These are phyloP conservation scores for Darksidea phi DNA, from an alignment of 495 filamentous ascomycete species.

Conservation along the genomic window DNA sequence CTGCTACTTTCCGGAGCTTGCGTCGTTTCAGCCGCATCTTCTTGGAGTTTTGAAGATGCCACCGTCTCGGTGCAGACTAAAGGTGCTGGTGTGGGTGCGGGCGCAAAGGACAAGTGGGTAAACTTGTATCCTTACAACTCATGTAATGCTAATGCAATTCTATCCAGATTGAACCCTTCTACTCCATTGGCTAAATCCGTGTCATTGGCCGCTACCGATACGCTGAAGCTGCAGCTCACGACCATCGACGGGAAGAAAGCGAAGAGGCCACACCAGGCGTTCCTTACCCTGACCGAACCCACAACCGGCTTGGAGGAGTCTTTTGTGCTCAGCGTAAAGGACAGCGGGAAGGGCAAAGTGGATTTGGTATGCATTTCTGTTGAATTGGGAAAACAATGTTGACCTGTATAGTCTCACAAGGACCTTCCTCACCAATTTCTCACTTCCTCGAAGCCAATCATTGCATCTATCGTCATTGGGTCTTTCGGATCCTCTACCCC, in stretches of 20 bases:
- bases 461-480: slow-evolving; percentile 76
- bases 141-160: slow-evolving; percentile 12
- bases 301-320: slow-evolving; percentile 81
- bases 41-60: slow-evolving; percentile 85
- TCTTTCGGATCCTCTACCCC: slow-evolving; percentile 77
- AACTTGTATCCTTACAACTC: background rate
- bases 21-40: slow-evolving; percentile 57
- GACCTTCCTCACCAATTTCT: slow-evolving; percentile 87
- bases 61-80: slow-evolving; percentile 74
- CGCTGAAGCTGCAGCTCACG: slow-evolving; percentile 78
- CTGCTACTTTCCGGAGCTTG: slow-evolving; percentile 41
- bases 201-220: slow-evolving; percentile 64
- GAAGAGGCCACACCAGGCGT: slow-evolving; percentile 89
- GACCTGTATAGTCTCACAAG: slow-evolving; percentile 68
- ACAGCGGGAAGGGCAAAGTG: slow-evolving; percentile 78
- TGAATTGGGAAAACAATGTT: slow-evolving; percentile 31
- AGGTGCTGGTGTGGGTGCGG: slow-evolving; percentile 60
- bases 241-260: slow-evolving; percentile 72
- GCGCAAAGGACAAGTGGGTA: slow-evolving; percentile 69
- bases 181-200: slow-evolving; percentile 65
- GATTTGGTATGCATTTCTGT: slow-evolving; percentile 64
- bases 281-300: slow-evolving; percentile 75
- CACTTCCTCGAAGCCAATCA: slow-evolving; percentile 60
- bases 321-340: slow-evolving; percentile 80
- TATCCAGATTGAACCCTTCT: slow-evolving; percentile 59